Conservation (phyloP, 1,139 yeast genomes). For the Kodamaea plutei region DNA sequence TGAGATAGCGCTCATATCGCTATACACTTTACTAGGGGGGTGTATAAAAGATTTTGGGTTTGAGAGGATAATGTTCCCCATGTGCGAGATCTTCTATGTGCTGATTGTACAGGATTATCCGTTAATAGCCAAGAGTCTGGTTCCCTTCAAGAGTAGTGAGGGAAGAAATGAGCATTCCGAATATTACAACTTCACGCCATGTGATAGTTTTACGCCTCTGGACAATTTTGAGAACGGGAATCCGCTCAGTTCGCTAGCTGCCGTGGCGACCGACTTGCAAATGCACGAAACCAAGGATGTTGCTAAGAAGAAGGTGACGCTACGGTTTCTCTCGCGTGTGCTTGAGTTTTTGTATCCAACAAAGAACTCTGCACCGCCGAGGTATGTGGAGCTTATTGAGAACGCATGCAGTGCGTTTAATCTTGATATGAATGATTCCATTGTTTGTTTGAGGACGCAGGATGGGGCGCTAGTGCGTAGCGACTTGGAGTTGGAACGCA, state of each 20-base stretch:
- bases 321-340: slow-evolving; percentile 39
- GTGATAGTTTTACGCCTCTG: slow-evolving; percentile 4
- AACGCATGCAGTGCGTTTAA: slow-evolving; percentile 69
- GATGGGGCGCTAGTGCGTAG: slow-evolving; percentile 25
- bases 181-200: slow-evolving; percentile 1
- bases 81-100: slow-evolving; percentile 65
- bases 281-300: slow-evolving; percentile 5
- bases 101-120: slow-evolving; percentile 65
- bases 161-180: slow-evolving; percentile 2
- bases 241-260: slow-evolving; percentile 35
- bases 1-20: slow-evolving; percentile 45
- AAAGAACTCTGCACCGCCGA: slow-evolving; percentile 62
- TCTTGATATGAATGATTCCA: slow-evolving; percentile 10
- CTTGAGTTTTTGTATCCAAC: slow-evolving; percentile 61
- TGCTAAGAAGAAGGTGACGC: slow-evolving; percentile 22
- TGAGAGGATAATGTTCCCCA: slow-evolving; percentile 55
- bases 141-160: slow-evolving; percentile 23
- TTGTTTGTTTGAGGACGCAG: slow-evolving; percentile 12
- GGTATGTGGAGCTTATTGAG: slow-evolving; percentile 59
- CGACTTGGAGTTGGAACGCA: slow-evolving; percentile 34
- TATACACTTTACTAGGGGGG: slow-evolving; percentile 62
- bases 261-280: slow-evolving; percentile 34
- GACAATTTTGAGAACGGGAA: slow-evolving; percentile 4
- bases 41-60: slow-evolving; percentile 79
- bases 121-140: slow-evolving; percentile 43